Conservation (phyloP, 805 yeast genomes). For the Candida wancherniae region DNA sequence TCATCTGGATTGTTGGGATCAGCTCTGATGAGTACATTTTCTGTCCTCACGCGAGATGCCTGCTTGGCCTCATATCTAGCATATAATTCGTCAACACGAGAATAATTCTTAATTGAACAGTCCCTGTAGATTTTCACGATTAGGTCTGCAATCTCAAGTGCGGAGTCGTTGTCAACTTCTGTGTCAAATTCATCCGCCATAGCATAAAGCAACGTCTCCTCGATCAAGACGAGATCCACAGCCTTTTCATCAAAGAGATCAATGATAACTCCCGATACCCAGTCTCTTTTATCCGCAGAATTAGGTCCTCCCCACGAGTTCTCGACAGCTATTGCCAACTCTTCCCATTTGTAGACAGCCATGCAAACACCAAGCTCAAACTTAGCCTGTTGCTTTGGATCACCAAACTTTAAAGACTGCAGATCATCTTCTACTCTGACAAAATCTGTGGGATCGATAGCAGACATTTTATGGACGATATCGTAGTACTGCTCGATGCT, state of each 20-base stretch:
- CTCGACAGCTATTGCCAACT: slow-evolving; percentile 80
- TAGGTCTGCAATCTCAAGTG: slow-evolving; percentile 64
- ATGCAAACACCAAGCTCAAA: slow-evolving; percentile 92
- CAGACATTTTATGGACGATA: slow-evolving; percentile 17
- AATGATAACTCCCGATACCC: slow-evolving; percentile 80
- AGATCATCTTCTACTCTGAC: slow-evolving; percentile 49
- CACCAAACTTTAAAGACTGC: slow-evolving; percentile 37
- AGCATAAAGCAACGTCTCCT: slow-evolving; percentile 78
- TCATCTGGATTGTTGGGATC: slow-evolving; percentile 63
- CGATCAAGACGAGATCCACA: slow-evolving; percentile 75
- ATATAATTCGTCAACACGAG: slow-evolving; percentile 55
- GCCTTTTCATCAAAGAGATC: slow-evolving; percentile 66
- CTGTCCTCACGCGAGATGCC: slow-evolving; percentile 24
- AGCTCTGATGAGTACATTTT: slow-evolving; percentile 43
- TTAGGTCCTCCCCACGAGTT: slow-evolving; percentile 96
- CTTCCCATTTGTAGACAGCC: slow-evolving; percentile 90
- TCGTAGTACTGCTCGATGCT: slow-evolving; percentile 6
- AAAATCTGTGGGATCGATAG: slow-evolving; percentile 45
- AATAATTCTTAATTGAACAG: slow-evolving; percentile 50
- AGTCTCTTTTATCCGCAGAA: slow-evolving; percentile 86
- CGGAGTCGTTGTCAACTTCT: slow-evolving; percentile 83
- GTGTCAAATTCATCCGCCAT: slow-evolving; percentile 95
- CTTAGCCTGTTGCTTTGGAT: slow-evolving; percentile 70
- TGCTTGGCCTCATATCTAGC: slow-evolving; percentile 54
- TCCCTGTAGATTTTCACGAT: slow-evolving; percentile 65